These are phyloP conservation scores for Prinsepia uniflora DNA, from an alignment of 306 rosid genomes.

Conservation along the genomic window DNA sequence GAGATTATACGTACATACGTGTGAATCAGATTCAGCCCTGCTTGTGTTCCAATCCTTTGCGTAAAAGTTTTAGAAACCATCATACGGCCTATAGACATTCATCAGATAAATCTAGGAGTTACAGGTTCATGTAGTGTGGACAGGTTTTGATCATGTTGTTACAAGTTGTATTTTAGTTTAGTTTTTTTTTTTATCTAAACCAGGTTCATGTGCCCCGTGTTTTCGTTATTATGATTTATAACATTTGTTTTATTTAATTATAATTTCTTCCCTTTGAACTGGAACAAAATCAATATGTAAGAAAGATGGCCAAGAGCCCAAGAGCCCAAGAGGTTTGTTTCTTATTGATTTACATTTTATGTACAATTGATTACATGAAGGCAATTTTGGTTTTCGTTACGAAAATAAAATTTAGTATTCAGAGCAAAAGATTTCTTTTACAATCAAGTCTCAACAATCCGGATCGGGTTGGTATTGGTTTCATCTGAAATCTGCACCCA, in stretches of 20 bases:
- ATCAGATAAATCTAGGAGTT: constrained; percentile 1
- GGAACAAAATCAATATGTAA: background rate
- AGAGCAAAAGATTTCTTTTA: too few species aligned
- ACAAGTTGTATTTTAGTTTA: constrained; percentile 16
- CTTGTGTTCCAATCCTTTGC: constrained; percentile 7
- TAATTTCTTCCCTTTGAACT: background rate
- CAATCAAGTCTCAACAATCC: too few species aligned
- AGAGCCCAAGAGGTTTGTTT: background rate
- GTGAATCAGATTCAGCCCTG: background rate
- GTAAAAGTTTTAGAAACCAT: constrained; percentile 8
- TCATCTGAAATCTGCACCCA: too few species aligned
- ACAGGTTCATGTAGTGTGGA: constrained; percentile 15
- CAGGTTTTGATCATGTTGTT: constrained; percentile 3
- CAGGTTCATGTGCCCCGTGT: background rate
- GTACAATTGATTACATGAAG: too few species aligned
- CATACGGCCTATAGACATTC: constrained; percentile 8
- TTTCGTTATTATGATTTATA: background rate
- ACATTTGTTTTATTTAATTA: background rate
- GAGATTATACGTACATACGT: constrained; percentile 10
- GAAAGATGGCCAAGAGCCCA: background rate
- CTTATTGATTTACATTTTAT: background rate
- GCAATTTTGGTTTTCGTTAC: too few species aligned
- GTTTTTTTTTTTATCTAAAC: constrained; percentile 13
- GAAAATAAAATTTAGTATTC: too few species aligned
- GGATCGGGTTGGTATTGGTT: too few species aligned